Base-by-base conservation (phyloP, 1,284 basidiomycete species). In the Amylostereum chailletii region DNA sequence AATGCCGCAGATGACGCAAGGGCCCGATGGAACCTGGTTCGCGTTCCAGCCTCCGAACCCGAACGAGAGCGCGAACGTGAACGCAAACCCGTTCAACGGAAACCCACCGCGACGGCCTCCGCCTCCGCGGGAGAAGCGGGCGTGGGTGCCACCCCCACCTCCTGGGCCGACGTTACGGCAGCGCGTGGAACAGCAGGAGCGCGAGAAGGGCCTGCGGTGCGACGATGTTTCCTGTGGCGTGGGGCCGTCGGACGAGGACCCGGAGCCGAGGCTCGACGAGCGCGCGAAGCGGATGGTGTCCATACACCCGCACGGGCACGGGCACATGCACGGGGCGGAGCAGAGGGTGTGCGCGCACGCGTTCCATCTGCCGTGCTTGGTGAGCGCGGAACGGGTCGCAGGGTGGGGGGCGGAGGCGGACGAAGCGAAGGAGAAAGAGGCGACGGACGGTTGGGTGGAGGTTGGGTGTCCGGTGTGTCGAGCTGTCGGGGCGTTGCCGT, bases 211-310 rank as follows among this genome's bases (percentile, higher is more conserved):
- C 0, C 58, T 86, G 55, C 69, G 86, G 45, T 89, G 86, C 61
- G 76, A 68, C 38, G 85, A 87, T 59, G 64, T 79, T 34, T 80
- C 77, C 54, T 89, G 86, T 62, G 83, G 82, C 2, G 59, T 86
- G 30, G 86, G 83, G 0, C 86, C 86, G 4, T 79, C 77, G 3
- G 86, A 89, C 55, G 86, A 88, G 27, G 84, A 48, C 86, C 84
- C 8, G 43, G 67, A 58, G 55, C 70, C 68, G 31, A 61, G 58
- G 44, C 37, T 32, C 9, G 52, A 41, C 36, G 36, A 7, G 36
- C 7, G 36, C 36, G 7, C 36, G 36, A 7, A n/a, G 8, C 8
- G 36, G 36, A 8, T 29, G 19, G 54, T 19, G 76, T 85, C 39
- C 63, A 66, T 34, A 59, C 64, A 1, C 49, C 58, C 39, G 61